Evolutionary conservation across 331 rosid species (phyloP).

Genomic region (Malus hybrid): DNA sequence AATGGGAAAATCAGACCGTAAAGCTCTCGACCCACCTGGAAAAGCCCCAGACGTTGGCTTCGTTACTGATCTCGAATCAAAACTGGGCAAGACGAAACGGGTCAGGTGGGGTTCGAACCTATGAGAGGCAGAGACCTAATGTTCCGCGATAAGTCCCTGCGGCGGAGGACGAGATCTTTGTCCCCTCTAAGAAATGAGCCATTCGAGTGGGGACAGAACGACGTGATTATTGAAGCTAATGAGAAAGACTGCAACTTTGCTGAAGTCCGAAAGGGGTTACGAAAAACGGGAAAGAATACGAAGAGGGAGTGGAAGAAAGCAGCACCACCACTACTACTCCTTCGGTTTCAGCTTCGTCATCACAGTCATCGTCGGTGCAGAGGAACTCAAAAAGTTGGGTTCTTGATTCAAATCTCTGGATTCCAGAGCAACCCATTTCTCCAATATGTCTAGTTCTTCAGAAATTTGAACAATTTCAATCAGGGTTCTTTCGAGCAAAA

Average conservation of each 20-base stretch:
- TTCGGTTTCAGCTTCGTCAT: conserved; percentile 72
- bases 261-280: neutral
- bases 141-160: conserved; percentile 48
- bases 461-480: neutral
- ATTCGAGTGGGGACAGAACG: conserved; percentile 46
- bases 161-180: conserved; percentile 89
- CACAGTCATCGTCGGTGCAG: conserved; percentile 88
- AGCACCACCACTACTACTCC: conserved; percentile 28
- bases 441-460: neutral
- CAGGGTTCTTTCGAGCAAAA: neutral
- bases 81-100: conserved; percentile 22
- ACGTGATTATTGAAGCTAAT: neutral
- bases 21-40: conserved; percentile 76
- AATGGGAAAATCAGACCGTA: conserved; percentile 93
- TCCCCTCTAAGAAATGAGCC: conserved; percentile 61
- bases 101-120: neutral
- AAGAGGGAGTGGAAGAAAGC: neutral
- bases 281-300: conserved; percentile 27
- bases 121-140: conserved; percentile 88
- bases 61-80: conserved; percentile 77
- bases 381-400: conserved; percentile 30
- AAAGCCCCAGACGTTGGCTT: conserved; percentile 59
- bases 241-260: neutral
- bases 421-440: neutral
- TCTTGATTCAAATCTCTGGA: neutral